These are phyloP conservation scores for Sporisorium scitamineum DNA, from an alignment of 1,284 basidiomycete species.

Conservation along the genomic window DNA sequence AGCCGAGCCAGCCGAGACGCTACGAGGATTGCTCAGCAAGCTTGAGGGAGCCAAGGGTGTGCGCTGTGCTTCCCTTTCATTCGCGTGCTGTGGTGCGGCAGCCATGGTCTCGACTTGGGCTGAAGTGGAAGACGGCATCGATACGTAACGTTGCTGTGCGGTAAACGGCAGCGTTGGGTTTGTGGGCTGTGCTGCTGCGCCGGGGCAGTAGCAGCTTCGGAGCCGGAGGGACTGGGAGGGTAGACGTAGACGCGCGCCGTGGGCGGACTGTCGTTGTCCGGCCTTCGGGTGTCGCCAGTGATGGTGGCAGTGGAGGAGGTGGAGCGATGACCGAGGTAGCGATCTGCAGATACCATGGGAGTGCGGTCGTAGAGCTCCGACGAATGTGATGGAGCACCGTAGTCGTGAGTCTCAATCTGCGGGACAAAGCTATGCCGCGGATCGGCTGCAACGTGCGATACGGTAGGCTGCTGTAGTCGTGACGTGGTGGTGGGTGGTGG, in stretches of 20 bases:
- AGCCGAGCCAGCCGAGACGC: constrained; percentile 22
- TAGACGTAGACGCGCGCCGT: constrained; percentile 60
- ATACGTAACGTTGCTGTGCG: constrained; percentile 22
- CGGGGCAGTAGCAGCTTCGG: constrained; percentile 29
- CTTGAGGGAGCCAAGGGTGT: constrained; percentile 50
- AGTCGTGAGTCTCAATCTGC: constrained; percentile 32
- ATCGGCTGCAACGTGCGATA: constrained; percentile 5
- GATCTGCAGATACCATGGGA: constrained; percentile 33
- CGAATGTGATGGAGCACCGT: constrained; percentile 8
- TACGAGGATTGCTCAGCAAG: constrained; percentile 35
- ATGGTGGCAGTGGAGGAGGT: constrained; percentile 44
- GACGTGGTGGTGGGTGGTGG: constrained; percentile 16
- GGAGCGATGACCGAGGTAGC: constrained; percentile 34
- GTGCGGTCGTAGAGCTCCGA: constrained; percentile 26
- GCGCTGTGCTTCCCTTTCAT: constrained; percentile 7
- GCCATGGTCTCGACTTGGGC: constrained; percentile 37
- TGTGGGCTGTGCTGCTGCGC: not conserved
- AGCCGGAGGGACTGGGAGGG: constrained; percentile 57
- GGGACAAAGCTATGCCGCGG: constrained; percentile 40
- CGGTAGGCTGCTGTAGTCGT: constrained; percentile 9
- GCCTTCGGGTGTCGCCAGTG: constrained; percentile 1
- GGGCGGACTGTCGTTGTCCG: constrained; percentile 18
- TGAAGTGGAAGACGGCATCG: constrained; percentile 34
- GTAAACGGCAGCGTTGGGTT: not conserved
- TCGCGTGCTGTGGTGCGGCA: constrained; percentile 2